Evolutionary conservation across 1,284 basidiomycete genomes (phyloP).

Genomic region (Marasmius sp.): DNA sequence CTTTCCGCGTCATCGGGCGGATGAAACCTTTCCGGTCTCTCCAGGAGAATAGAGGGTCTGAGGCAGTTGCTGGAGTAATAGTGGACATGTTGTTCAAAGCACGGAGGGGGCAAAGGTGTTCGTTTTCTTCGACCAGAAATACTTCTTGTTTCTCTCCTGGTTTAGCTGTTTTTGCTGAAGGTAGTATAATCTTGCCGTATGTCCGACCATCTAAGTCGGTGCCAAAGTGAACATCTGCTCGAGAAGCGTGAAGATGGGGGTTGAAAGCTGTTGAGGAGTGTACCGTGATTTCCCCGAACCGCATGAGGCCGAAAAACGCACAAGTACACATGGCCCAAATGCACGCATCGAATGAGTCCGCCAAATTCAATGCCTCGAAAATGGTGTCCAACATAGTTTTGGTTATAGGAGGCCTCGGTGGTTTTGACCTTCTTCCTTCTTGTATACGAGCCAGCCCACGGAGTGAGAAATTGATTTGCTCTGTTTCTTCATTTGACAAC

Average conservation of each 20-base stretch:
- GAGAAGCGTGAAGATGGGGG: slow-evolving; percentile 21
- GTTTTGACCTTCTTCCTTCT: slow-evolving; percentile 4
- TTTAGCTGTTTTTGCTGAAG: slow-evolving; percentile 30
- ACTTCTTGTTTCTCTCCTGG: slow-evolving; percentile 30
- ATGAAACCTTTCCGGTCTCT: slow-evolving; percentile 5
- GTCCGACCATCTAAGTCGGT: background rate
- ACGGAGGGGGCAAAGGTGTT: slow-evolving; percentile 23
- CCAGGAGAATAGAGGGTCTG: slow-evolving; percentile 32
- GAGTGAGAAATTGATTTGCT: slow-evolving; percentile 27
- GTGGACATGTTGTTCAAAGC: slow-evolving; percentile 29
- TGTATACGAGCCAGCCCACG: slow-evolving; percentile 27
- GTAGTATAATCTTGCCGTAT: background rate
- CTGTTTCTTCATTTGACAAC: slow-evolving; percentile 16
- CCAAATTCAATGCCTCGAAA: slow-evolving; percentile 18
- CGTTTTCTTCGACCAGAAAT: slow-evolving; percentile 21
- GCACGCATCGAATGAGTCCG: slow-evolving; percentile 33
- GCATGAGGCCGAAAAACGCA: slow-evolving; percentile 37
- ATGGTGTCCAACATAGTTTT: slow-evolving; percentile 27
- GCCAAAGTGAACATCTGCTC: slow-evolving; percentile 6
- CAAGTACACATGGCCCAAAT: slow-evolving; percentile 33
- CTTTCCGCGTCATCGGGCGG: no score
- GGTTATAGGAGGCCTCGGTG: slow-evolving; percentile 25
- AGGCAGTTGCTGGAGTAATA: slow-evolving; percentile 24
- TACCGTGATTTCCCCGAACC: slow-evolving; percentile 34
- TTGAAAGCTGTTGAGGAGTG: slow-evolving; percentile 18